Base-by-base conservation (phyloP, 1,284 basidiomycete genomes). In the Ceratobasidium sp. region DNA sequence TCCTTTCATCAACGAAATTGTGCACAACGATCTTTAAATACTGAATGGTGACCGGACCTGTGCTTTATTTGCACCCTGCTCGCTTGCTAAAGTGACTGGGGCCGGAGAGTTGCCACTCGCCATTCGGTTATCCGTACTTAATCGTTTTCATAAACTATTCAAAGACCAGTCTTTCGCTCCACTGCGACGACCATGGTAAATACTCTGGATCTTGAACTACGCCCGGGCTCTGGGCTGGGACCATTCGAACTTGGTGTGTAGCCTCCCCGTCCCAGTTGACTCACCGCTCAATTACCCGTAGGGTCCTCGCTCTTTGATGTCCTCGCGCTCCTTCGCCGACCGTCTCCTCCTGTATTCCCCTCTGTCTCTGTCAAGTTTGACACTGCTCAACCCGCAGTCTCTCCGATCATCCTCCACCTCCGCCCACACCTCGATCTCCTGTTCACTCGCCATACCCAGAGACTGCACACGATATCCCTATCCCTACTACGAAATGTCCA, bases 341-440 rank as follows among this genome's bases (percentile, higher is more conserved):
- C 76, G 16, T 78, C 79, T 4, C 75, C 80, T n/a, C 82, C 82
- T 77, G 79, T 78, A 1, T 95, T 92, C 77, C 93, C 93, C 49
- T 90, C 92, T 78, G 87, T 95, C 56, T 92, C 95, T 76, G 84
- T 96, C 78, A 93, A 93, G 80, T 95, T 90, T 81, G 93, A 96
- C 80, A 86, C 88, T 11, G 83, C 88, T 61, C 85, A 89, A n/a
- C 86, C 90, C 4, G 88, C 85, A 2, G 79, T 77, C 54, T 90
- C 92, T 0, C 92, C 93, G 1, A 85, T 95, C 14, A 87, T 94
- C 74, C 83, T 96, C 0, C 91, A 94, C 78, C 82, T 94, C 31
- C 88, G 90, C 37, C 92, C 92, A 0, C 89, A 93, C 78, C 83
- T 95, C 58, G 90, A 93, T 79, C 86, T 95, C 22, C 84, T 94